Evolutionary conservation across 2,329 filamentous ascomycete species (phyloP).

Genomic region (Thielaviopsis cerberus): DNA sequence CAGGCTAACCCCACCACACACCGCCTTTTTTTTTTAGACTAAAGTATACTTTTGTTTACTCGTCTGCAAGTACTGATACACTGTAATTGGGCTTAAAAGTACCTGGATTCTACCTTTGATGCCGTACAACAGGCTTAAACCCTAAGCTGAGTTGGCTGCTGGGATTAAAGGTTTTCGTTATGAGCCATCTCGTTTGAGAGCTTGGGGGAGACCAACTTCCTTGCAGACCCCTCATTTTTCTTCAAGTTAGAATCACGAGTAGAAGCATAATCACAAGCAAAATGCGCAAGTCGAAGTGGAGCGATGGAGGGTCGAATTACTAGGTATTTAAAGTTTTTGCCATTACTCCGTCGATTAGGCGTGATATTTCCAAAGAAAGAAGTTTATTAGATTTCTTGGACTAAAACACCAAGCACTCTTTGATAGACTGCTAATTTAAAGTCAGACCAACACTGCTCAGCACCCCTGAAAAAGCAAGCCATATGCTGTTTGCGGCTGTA

Average conservation of each 20-base stretch:
- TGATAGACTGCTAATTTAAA: neutral
- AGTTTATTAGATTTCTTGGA: too few species aligned
- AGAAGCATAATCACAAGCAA: too few species aligned
- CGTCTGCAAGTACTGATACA: neutral
- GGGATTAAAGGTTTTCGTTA: neutral
- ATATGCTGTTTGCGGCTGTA: neutral
- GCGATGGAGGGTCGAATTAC: neutral
- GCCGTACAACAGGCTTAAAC: neutral
- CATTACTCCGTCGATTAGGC: neutral
- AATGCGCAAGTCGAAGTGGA: neutral
- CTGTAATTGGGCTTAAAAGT: neutral
- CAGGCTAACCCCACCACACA: constrained; percentile 11
- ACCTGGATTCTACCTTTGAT: neutral
- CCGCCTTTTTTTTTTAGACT: neutral
- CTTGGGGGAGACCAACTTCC: neutral
- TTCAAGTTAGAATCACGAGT: neutral
- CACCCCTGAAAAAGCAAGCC: neutral
- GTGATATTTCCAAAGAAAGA: too few species aligned
- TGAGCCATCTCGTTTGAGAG: neutral
- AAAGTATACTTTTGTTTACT: neutral
- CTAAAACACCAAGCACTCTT: too few species aligned
- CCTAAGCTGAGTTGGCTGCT: neutral
- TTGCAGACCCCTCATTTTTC: neutral
- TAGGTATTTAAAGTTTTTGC: neutral
- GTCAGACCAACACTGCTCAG: neutral